Evolutionary conservation across 75 land plant genomes (phyloP).

Genomic region (Cryptomeria japonica): DNA sequence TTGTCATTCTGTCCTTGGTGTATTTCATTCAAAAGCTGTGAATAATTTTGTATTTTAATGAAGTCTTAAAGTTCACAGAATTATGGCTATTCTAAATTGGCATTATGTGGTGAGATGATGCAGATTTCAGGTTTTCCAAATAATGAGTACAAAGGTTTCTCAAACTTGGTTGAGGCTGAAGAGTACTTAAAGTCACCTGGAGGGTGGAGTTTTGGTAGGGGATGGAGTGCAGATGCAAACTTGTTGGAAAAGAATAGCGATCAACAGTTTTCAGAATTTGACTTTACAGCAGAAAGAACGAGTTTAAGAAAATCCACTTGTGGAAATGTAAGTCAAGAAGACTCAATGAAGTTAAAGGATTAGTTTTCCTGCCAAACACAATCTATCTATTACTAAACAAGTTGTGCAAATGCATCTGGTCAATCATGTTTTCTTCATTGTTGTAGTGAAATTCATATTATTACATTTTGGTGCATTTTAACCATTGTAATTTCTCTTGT

Average conservation of each 20-base stretch:
- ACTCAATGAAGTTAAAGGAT: neutral
- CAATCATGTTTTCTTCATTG: neutral
- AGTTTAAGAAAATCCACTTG: neutral
- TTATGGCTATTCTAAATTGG: neutral
- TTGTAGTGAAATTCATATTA: neutral
- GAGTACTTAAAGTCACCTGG: neutral
- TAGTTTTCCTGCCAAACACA: neutral
- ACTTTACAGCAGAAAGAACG: neutral
- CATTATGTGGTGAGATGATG: neutral
- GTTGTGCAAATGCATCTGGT: neutral
- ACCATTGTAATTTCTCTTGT: neutral
- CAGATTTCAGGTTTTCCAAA: slow-evolving; percentile 3
- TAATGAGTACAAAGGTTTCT: slow-evolving; percentile 2
- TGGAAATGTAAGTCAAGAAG: neutral
- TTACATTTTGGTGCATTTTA: neutral
- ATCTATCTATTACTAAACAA: neutral
- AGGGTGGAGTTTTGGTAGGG: neutral
- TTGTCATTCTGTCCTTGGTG: neutral
- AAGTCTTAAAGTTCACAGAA: neutral
- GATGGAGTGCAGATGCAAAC: neutral
- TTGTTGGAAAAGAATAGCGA: neutral
- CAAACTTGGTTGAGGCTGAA: slow-evolving; percentile 5
- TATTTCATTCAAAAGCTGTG: neutral
- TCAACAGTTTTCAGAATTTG: neutral
- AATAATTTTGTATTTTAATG: neutral